Evolutionary conservation across 306 rosid species (phyloP).

Genomic region (Psophocarpus tetragonolobus): DNA sequence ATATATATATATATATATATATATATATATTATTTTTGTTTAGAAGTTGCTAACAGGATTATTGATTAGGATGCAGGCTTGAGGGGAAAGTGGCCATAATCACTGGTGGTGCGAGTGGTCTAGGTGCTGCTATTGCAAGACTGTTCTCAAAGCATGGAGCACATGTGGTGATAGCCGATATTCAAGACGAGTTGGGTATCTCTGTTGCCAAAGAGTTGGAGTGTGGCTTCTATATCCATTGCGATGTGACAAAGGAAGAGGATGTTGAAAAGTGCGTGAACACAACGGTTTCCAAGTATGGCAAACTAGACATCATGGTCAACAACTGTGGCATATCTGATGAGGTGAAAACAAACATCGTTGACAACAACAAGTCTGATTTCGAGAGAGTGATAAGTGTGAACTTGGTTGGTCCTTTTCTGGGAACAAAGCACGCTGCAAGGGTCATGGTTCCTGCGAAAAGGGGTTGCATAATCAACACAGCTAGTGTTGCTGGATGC

Average conservation of each 20-base stretch:
- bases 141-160: slow-evolving; percentile 58
- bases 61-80: background rate
- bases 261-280: slow-evolving; percentile 42
- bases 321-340: slow-evolving; percentile 47
- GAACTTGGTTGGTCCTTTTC: slow-evolving; percentile 41
- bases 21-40: no score
- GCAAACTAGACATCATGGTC: slow-evolving; percentile 60
- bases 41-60: no score
- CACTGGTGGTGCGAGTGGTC: slow-evolving; percentile 50
- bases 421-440: slow-evolving; percentile 57
- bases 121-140: slow-evolving; percentile 47
- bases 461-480: slow-evolving; percentile 43
- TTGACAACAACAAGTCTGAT: background rate
- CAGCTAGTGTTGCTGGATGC: slow-evolving; percentile 27
- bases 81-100: background rate
- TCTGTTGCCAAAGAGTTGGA: slow-evolving; percentile 24
- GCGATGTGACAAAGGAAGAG: slow-evolving; percentile 46
- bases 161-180: slow-evolving; percentile 48
- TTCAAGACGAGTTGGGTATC: slow-evolving; percentile 42
- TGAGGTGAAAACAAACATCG: slow-evolving; percentile 11
- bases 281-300: slow-evolving; percentile 32
- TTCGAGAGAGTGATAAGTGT: slow-evolving; percentile 46
- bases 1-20: no score
- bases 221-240: slow-evolving; percentile 41
- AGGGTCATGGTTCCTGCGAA: slow-evolving; percentile 45